Evolutionary conservation across 257 asterid genomes (phyloP).

Genomic region (Verbena officinalis): DNA sequence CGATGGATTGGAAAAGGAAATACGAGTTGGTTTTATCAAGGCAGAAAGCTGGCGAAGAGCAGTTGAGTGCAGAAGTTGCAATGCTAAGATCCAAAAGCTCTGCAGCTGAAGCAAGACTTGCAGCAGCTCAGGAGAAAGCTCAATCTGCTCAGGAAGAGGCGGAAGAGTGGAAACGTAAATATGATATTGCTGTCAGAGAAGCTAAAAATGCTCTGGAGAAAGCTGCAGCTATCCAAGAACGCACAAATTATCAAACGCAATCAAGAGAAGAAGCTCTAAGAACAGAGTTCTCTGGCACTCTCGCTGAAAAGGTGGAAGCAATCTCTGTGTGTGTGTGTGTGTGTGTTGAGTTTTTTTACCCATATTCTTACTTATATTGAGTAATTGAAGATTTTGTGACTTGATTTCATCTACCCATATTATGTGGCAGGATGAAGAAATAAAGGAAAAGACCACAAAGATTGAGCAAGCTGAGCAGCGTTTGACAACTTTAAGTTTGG

Average conservation of each 20-base stretch:
- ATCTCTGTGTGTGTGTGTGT: conserved; percentile 4
- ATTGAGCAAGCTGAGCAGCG: conserved; percentile 89
- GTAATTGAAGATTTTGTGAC: conserved; percentile 17
- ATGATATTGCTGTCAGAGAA: conserved; percentile 81
- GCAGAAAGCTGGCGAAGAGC: conserved; percentile 83
- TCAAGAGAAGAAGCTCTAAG: conserved; percentile 80
- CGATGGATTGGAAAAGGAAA: conserved; percentile 85
- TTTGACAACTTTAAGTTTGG: conserved; percentile 74
- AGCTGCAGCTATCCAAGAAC: conserved; percentile 89
- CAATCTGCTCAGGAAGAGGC: conserved; percentile 96
- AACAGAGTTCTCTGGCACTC: conserved; percentile 62
- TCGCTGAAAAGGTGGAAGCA: conserved; percentile 74
- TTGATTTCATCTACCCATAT: conserved; percentile 28
- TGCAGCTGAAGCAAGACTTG: conserved; percentile 98
- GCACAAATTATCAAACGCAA: conserved; percentile 77
- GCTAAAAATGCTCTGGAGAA: conserved; percentile 88
- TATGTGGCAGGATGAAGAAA: conserved; percentile 73
- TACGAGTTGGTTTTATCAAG: conserved; percentile 64
- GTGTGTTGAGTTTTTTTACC: too few species aligned
- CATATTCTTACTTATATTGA: background rate
- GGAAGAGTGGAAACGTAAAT: conserved; percentile 95
- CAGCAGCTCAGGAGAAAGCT: conserved; percentile 92
- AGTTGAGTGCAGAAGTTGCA: conserved; percentile 68
- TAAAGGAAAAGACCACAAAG: conserved; percentile 68
- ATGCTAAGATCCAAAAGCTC: conserved; percentile 78